Conservation (phyloP, 805 yeast species). For the Huiozyma naganishii region DNA sequence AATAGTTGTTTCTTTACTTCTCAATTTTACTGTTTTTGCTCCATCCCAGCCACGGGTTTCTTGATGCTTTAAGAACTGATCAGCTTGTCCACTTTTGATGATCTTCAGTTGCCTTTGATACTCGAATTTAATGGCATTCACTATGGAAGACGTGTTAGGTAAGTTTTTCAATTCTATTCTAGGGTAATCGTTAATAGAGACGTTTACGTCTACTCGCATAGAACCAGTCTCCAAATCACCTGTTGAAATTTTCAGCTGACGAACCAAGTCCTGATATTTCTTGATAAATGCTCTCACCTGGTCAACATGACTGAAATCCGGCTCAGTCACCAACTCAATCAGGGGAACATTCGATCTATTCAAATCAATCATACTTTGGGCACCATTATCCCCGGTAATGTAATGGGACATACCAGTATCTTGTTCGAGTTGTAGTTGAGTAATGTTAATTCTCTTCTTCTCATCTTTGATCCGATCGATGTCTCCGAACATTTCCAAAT, state of each 20-base stretch:
- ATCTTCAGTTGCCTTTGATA: constrained; percentile 53
- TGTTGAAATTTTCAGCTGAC: constrained; percentile 61
- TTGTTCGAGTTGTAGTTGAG: constrained; percentile 86
- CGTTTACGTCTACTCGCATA: constrained; percentile 87
- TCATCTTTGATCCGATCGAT: constrained; percentile 43
- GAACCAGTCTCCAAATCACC: constrained; percentile 95
- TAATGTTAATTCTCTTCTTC: constrained; percentile 45
- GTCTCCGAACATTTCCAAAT: constrained; percentile 34
- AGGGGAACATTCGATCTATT: constrained; percentile 81
- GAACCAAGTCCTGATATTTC: constrained; percentile 64
- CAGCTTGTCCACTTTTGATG: constrained; percentile 30
- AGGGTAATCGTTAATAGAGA: constrained; percentile 62
- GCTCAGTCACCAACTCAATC: constrained; percentile 84
- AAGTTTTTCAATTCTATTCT: constrained; percentile 86
- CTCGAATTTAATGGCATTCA: constrained; percentile 65
- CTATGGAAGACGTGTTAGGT: constrained; percentile 72
- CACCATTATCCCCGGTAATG: constrained; percentile 27
- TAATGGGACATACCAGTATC: constrained; percentile 82
- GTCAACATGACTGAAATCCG: constrained; percentile 60
- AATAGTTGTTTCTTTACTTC: constrained; percentile 70
- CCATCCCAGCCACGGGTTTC: constrained; percentile 97
- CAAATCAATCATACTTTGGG: constrained; percentile 46
- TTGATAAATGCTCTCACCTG: constrained; percentile 72
- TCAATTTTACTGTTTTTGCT: constrained; percentile 45
- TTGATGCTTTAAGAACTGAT: constrained; percentile 16